Base-by-base conservation (phyloP, 2,329 filamentous ascomycete species). In the Xylariaceae sp. region DNA sequence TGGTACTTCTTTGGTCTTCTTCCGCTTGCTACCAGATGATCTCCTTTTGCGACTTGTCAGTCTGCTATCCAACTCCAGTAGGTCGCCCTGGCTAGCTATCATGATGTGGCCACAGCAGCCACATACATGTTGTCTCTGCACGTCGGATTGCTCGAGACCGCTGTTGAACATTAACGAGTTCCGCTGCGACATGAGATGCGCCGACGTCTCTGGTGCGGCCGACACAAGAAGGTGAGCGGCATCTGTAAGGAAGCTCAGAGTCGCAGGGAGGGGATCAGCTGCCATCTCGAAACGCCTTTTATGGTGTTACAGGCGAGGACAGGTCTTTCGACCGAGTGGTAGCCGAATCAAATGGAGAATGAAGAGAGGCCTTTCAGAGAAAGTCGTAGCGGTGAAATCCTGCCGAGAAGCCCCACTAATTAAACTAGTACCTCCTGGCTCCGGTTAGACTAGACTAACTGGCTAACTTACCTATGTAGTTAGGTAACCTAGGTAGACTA, bases 41-140 rank as follows among this genome's bases (percentile, higher is more conserved):
- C 40, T 62, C 43, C 37, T 66, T n/a, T 58, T 83, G 80, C 50
- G 84, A 81, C n/a, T 85, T 78, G 82, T 63, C 53, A 67, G 73
- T 6, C 66, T 65, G 1, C 68, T 58, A 21, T 79, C 71, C 2
- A 83, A 67, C 12, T 72, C 74, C 7, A 83, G 44, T 7, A 62
- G 63, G 39, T 75, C 76, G 2, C 73, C 75, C 7, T 78, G 77
- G 0, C 85, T 84, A 1, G 78, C 74, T 3, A 87, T 74, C 74
- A 87, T 79, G 34, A 88, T 84, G 59, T 82, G 79, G 14, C 87
- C 86, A 66, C 87, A 90, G 48, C 79, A 79, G 45, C 75, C 78
- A 70, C 87, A 89, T 21, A 79, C 74, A 54, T 80, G 81, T 60
- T 86, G 80, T 47, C 76, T 76, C 60, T 85, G 79, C n/a, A 75